phyloP scores from a whole-genome alignment of 805 yeast genomes.

The Priceomyces fermenticarens region DNA sequence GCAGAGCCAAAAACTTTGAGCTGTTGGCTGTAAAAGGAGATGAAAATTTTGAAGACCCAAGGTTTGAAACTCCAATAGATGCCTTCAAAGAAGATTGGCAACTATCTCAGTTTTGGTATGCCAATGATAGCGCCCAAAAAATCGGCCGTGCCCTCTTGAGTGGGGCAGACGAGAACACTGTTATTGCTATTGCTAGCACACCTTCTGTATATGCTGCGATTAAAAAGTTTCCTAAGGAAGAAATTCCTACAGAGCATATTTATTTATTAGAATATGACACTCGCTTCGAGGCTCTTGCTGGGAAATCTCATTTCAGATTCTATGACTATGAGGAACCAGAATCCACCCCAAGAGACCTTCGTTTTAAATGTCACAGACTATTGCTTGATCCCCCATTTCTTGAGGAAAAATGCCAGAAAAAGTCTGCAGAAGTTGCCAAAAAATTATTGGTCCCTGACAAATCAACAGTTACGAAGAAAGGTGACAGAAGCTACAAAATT shows the following conservation, averaged over 20 bases:
- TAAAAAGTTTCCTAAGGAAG: slow-evolving; percentile 45
- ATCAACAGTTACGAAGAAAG: slow-evolving; percentile 33
- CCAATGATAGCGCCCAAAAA: slow-evolving; percentile 65
- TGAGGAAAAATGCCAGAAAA: slow-evolving; percentile 76
- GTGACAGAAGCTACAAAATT: slow-evolving; percentile 45
- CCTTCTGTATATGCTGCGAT: slow-evolving; percentile 91
- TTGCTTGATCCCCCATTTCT: slow-evolving; percentile 88
- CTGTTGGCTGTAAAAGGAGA: slow-evolving; percentile 57
- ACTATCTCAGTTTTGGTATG: slow-evolving; percentile 88
- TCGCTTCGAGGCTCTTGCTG: slow-evolving; percentile 73
- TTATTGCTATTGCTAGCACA: slow-evolving; percentile 77
- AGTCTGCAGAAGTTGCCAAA: slow-evolving; percentile 53
- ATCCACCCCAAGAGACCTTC: slow-evolving; percentile 52
- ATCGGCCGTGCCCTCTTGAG: slow-evolving; percentile 71
- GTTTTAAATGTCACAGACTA: slow-evolving; percentile 64
- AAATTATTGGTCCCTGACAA: slow-evolving; percentile 47
- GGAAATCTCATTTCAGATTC: slow-evolving; percentile 59
- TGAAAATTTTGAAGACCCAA: slow-evolving; percentile 41
- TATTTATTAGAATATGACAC: slow-evolving; percentile 77
- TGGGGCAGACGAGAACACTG: slow-evolving; percentile 71
- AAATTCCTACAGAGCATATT: slow-evolving; percentile 64
- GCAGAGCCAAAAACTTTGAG: slow-evolving; percentile 54
- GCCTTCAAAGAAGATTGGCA: slow-evolving; percentile 92
- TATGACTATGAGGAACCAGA: slow-evolving; percentile 77
- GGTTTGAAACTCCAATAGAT: slow-evolving; percentile 53